A percentile compares a stretch with the other conserved stretches of the same genome.
phyloP scores from a whole-genome alignment of 805 yeast genomes.

The Ogataea glucozyma region DNA sequence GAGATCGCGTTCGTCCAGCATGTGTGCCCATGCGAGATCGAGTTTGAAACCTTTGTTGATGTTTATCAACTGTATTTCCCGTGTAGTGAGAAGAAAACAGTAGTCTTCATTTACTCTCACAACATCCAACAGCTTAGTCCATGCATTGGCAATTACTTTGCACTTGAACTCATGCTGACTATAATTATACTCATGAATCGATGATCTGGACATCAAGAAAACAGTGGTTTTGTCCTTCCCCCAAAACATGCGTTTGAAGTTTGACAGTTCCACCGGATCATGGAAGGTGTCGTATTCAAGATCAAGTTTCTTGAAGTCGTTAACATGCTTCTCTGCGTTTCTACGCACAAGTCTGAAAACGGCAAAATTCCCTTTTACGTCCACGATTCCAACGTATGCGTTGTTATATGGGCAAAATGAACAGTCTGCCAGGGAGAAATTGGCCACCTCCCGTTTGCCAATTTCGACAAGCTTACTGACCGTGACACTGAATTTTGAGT shows the following conservation, averaged over 20 bases:
- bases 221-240: constrained; percentile 33
- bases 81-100: constrained; percentile 61
- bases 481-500: constrained; percentile 14
- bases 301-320: constrained; percentile 6
- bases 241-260: constrained; percentile 56
- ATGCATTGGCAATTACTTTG: constrained; percentile 50
- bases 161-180: constrained; percentile 33
- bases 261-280: constrained; percentile 54
- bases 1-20: constrained; percentile 53
- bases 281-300: constrained; percentile 28
- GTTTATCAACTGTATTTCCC: constrained; percentile 59
- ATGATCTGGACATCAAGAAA: constrained; percentile 44
- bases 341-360: constrained; percentile 33
- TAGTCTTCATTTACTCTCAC: constrained; percentile 33
- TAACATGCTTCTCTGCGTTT: constrained; percentile 1
- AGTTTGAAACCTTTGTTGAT: constrained; percentile 40
- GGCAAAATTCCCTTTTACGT: constrained; percentile 54
- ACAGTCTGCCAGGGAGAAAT: constrained; percentile 41
- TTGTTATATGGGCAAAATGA: constrained; percentile 44
- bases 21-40: constrained; percentile 74
- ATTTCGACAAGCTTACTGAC: constrained; percentile 29
- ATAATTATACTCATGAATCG: constrained; percentile 38
- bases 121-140: constrained; percentile 54
- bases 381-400: constrained; percentile 44
- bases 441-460: constrained; percentile 19